Conservation (phyloP, 2,329 filamentous ascomycete species). For the Cyphellophora europaea region DNA sequence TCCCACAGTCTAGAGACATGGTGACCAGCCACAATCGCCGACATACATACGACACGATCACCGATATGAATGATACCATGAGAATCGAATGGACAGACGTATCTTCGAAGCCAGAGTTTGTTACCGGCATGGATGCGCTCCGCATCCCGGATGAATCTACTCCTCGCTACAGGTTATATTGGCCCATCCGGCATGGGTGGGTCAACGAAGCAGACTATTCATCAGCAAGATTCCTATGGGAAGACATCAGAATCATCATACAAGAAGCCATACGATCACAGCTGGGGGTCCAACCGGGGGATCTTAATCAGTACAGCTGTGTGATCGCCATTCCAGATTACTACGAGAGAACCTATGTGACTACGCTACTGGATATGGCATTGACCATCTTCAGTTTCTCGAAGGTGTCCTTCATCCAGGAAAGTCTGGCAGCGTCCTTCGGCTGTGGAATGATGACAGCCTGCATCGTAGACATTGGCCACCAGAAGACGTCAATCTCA, state of each 20-base stretch:
- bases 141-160: constrained; percentile 82
- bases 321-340: constrained; percentile 96
- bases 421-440: constrained; percentile 89
- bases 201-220: constrained; percentile 85
- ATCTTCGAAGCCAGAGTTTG: constrained; percentile 55
- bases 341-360: constrained; percentile 90
- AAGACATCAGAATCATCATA: constrained; percentile 79
- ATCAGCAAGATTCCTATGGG: constrained; percentile 67
- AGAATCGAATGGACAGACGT: constrained; percentile 91
- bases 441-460: constrained; percentile 89
- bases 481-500: constrained; percentile 93
- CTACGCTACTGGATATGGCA: constrained; percentile 71
- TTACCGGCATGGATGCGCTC: constrained; percentile 72
- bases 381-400: constrained; percentile 86
- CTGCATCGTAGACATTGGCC: constrained; percentile 92
- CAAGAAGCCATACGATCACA: constrained; percentile 82
- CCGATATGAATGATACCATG: constrained; percentile 87
- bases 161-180: constrained; percentile 84
- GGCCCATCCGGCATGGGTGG: constrained; percentile 79
- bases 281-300: constrained; percentile 50
- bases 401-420: constrained; percentile 87
- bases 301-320: constrained; percentile 78
- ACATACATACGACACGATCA: constrained; percentile 74
- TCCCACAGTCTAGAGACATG: constrained; percentile 95
- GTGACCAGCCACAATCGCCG: constrained; percentile 90